A percentile compares a stretch with the other conserved stretches of the same genome.
These are phyloP conservation scores for Raphanus raphanistrum DNA, from an alignment of 345 rosid species.

Conservation along the genomic window DNA sequence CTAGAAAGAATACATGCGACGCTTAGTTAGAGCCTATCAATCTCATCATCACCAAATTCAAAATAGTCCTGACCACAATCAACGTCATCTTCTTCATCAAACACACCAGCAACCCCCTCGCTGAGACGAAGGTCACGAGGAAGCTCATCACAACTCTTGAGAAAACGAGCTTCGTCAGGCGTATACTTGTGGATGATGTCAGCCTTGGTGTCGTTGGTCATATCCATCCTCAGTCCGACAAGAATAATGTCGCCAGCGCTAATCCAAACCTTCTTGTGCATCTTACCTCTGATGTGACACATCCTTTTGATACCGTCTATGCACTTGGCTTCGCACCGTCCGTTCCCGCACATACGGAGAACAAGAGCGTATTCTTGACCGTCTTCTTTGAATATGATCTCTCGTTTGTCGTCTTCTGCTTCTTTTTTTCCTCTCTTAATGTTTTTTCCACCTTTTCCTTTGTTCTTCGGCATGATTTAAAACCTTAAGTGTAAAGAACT, in stretches of 20 bases:
- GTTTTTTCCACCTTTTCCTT: background rate
- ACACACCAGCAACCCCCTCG: background rate
- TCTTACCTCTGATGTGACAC: constrained; percentile 4
- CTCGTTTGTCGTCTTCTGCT: background rate
- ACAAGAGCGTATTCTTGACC: background rate
- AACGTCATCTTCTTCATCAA: background rate
- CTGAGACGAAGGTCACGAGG: background rate
- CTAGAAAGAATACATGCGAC: background rate
- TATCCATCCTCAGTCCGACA: background rate
- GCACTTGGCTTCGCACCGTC: background rate
- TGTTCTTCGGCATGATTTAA: background rate
- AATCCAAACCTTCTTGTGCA: background rate
- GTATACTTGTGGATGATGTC: background rate
- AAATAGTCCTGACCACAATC: background rate
- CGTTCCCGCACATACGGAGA: background rate
- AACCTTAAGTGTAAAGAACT: background rate
- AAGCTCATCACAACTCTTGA: constrained; percentile 4
- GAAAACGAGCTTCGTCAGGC: background rate
- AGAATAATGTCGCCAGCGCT: background rate
- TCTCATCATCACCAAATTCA: background rate
- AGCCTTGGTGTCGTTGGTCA: background rate
- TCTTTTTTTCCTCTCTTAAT: background rate
- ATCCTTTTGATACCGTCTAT: background rate
- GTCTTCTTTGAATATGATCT: background rate
- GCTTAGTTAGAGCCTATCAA: background rate